Base-by-base conservation (phyloP, 208 protist genomes). In the Wallacemonas collosoma region DNA sequence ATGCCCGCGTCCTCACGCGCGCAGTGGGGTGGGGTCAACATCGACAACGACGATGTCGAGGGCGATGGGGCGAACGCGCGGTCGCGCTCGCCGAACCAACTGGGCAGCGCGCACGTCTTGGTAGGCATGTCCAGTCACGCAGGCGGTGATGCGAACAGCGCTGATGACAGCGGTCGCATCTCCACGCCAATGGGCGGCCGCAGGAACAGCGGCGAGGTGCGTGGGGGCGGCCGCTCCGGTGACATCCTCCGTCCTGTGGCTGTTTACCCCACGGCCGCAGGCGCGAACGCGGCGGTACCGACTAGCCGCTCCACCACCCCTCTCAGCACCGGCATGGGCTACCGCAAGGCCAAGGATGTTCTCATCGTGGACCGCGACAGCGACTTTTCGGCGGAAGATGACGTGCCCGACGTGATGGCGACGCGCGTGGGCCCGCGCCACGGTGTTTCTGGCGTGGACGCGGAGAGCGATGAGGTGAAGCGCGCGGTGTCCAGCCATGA, bases 1-100 rank as follows among this genome's bases (percentile, higher is more conserved):
- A 80, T 83, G 17, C 15, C 47, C 12, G 64, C 77, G 7, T 38
- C 68, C 2, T 39, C 54, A 5, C 51, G 40, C 17, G 68, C 11
- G 55, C 55, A 64, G 55, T 61, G 45, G 38, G 45, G 63, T 35
- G 79, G 61, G 0, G 66, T 57, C 1, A 77, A 75, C 76, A 73
- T 76, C 67, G 76, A 82, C 70, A 83, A 87, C 62, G 75, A 87
- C 72, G 78, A 87, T 56, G 63, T 51, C 11, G 60, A 51, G 15
- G 60, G 39, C 15, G 40, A 65, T 48, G 60, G 40, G n/a, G 3
- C 39, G 40, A 9, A 4, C 40, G 50, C 41, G 41, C 60, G 36
- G 41, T 41, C 60, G 4, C 40, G 1, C 11, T 50, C 60, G 17
- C 60, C 60, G 9, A 65, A 65, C 26, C 26, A 26, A 26, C 26